These are phyloP conservation scores for Metschnikowia lunata DNA, from an alignment of 805 yeast genomes.

Conservation along the genomic window DNA sequence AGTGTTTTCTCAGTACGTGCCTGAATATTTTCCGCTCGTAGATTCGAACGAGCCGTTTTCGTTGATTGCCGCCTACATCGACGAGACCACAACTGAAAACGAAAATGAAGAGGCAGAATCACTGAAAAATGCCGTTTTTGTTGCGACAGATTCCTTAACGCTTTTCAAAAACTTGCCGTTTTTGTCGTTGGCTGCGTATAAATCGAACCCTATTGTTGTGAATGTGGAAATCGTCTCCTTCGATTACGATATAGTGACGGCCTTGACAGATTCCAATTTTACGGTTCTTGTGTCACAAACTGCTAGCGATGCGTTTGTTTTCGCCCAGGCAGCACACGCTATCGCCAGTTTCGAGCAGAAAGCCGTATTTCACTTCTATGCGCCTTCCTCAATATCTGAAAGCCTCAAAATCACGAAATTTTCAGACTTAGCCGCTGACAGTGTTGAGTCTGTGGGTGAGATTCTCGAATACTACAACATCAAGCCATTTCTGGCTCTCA, in stretches of 20 bases:
- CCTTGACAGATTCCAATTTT: conserved; percentile 65
- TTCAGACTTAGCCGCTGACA: background rate
- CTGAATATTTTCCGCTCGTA: conserved; percentile 27
- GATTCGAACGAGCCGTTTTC: conserved; percentile 53
- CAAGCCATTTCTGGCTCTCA: conserved; percentile 28
- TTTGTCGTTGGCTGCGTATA: conserved; percentile 39
- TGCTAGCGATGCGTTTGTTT: conserved; percentile 47
- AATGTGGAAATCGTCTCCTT: conserved; percentile 54
- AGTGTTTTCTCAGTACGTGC: conserved; percentile 23
- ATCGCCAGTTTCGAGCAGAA: conserved; percentile 44
- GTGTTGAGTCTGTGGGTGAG: conserved; percentile 17
- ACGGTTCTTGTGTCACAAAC: conserved; percentile 66
- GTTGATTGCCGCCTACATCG: conserved; percentile 34
- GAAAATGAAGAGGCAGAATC: conserved; percentile 3
- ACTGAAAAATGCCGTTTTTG: conserved; percentile 27
- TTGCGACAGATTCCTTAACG: conserved; percentile 50
- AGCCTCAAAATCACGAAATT: conserved; percentile 11
- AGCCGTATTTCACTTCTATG: conserved; percentile 72
- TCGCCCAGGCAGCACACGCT: conserved; percentile 55
- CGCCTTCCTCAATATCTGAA: conserved; percentile 19
- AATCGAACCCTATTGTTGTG: conserved; percentile 46
- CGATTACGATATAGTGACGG: conserved; percentile 68
- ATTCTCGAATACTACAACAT: conserved; percentile 23
- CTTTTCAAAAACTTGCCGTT: conserved; percentile 59
- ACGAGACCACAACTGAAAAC: conserved; percentile 7